A percentile compares a stretch with the other conserved stretches of the same genome.
Conservation (phyloP, 495 filamentous ascomycete genomes). For the Zalerion maritima region DNA sequence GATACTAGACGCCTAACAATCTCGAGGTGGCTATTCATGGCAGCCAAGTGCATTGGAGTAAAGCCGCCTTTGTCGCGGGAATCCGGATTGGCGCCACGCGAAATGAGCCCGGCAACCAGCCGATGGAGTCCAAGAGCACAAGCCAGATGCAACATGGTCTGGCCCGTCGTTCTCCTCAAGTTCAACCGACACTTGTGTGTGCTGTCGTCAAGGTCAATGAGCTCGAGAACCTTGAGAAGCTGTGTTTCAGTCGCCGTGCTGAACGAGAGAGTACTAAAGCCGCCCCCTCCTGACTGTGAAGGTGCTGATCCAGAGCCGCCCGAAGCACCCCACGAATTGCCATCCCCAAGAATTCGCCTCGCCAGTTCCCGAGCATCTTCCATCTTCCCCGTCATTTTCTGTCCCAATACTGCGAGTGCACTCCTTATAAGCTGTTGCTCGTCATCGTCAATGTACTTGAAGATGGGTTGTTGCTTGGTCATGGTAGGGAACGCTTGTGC, state of each 20-base stretch:
- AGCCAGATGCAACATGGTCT: slow-evolving; percentile 72
- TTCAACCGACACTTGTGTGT: slow-evolving; percentile 52
- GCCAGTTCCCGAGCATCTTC: slow-evolving; percentile 38
- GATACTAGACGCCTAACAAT: slow-evolving; percentile 63
- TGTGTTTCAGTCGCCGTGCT: slow-evolving; percentile 41
- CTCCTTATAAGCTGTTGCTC: slow-evolving; percentile 56
- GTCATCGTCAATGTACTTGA: slow-evolving; percentile 67
- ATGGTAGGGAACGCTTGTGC: slow-evolving; percentile 28
- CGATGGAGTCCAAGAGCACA: slow-evolving; percentile 60
- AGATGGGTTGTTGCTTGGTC: slow-evolving; percentile 39
- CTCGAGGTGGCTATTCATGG: slow-evolving; percentile 58
- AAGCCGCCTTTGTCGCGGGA: slow-evolving; percentile 66
- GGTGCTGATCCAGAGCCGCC: not conserved
- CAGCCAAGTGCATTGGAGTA: slow-evolving; percentile 71
- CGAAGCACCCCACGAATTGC: slow-evolving; percentile 5
- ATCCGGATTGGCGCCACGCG: slow-evolving; percentile 65
- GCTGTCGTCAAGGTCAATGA: slow-evolving; percentile 64
- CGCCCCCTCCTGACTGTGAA: slow-evolving; percentile 2
- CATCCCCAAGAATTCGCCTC: slow-evolving; percentile 33
- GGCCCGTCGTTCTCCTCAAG: slow-evolving; percentile 46
- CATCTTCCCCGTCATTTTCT: slow-evolving; percentile 39
- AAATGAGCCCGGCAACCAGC: slow-evolving; percentile 67
- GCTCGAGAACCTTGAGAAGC: slow-evolving; percentile 58
- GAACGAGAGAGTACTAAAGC: slow-evolving; percentile 1
- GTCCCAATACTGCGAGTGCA: slow-evolving; percentile 40